Base-by-base conservation (phyloP, 805 yeast species). In the Monosporozyma aerobia region DNA sequence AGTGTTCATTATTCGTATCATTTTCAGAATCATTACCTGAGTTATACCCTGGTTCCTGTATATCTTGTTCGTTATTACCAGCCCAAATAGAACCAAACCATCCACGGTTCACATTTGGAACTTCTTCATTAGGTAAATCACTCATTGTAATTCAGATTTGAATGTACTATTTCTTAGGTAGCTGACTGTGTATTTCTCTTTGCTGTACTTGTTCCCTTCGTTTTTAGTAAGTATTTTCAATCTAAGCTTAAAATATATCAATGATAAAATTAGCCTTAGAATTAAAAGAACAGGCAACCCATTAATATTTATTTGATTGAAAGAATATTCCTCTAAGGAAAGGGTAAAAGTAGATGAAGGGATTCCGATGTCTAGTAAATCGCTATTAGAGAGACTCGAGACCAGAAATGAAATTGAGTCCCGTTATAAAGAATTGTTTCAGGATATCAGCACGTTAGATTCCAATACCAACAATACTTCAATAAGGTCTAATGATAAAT, bases 361-460 rank as follows among this genome's bases (percentile, higher is more conserved):
- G 9, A 11, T 39, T 16, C 23, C 19, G 30, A 41, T 41, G 45
- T 22, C 45, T 41, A n/a, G 7, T n/a, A 37, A 30, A 27, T 19
- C 41, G 6, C 22, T 48, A 13, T 25, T 48, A 29, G 44, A 39
- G 6, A 23, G 50, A 22, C 30, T 48, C 3, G 37, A 37, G 19
- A n/a, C 13, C 23, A 39, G 50, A 29, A 37, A 48, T 19, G 41
- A 16, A 11, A 13, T 23, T 23, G 50, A 48, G 35, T 22, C 41
- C 32, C 50, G 25, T 22, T 48, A 48, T 25, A 39, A 29, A n/a
- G 41, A 41, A 23, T 16, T 49, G 41, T 49, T 49, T 27, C 23
- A 32, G 22, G 50, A 30, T 41, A 39, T 32, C 11, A 16, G 22
- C 25, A 41, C 45, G 5, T 23, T 41, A 23, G 30, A 23, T 9